phyloP scores from a whole-genome alignment of 2,329 filamentous ascomycete species.

The Karstenula rhodostoma region DNA sequence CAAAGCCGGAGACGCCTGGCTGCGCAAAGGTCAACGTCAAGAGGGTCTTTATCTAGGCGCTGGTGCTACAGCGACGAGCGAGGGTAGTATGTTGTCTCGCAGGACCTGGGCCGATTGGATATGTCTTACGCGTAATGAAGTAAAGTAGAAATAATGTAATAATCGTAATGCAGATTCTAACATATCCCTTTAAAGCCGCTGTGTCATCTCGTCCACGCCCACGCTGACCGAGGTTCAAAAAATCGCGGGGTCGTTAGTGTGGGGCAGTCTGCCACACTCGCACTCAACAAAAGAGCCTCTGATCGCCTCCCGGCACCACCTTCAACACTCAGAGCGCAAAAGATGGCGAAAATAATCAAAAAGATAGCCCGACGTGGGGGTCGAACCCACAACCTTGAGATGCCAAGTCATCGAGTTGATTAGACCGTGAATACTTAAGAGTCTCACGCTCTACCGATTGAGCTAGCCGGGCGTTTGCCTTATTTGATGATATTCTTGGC shows the following conservation, averaged over 20 bases:
- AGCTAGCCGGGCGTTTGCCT: conserved; percentile 29
- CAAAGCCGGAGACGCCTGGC: conserved; percentile 55
- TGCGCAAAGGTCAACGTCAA: conserved; percentile 55
- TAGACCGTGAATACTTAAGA: conserved; percentile 36
- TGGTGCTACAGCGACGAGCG: not conserved
- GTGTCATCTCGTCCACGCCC: no score
- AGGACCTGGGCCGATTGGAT: not conserved
- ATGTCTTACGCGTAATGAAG: not conserved
- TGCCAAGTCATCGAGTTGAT: conserved; percentile 11
- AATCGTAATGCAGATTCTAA: not conserved
- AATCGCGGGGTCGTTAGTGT: conserved; percentile 1
- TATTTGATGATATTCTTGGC: not conserved
- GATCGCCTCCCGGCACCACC: not conserved
- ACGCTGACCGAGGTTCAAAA: not conserved
- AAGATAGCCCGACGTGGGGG: conserved; percentile 14
- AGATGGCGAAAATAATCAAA: not conserved
- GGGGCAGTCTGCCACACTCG: not conserved
- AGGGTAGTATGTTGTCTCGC: not conserved
- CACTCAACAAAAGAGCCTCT: no score
- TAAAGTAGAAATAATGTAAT: not conserved
- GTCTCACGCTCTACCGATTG: conserved; percentile 54
- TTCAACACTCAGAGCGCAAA: not conserved
- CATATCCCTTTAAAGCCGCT: no score
- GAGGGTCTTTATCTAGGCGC: conserved; percentile 32
- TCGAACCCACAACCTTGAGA: conserved; percentile 17